Base-by-base conservation (phyloP, 2,329 filamentous ascomycete species). In the Alternaria viburni region DNA sequence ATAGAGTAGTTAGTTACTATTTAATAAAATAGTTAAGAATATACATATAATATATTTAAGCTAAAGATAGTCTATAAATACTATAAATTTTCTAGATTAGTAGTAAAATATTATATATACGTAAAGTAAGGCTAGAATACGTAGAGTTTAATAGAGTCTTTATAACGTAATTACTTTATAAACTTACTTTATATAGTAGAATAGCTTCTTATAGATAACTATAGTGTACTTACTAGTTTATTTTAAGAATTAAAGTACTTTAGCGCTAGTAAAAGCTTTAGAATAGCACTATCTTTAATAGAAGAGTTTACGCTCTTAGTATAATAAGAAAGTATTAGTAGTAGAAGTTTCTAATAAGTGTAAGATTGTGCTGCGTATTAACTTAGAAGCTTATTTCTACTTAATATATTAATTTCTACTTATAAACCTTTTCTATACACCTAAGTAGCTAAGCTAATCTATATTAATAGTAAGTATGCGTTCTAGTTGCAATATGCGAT, bases 361-460 rank as follows among this genome's bases (percentile, higher is more conserved):
- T 75, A 89, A 90, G 0, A 87, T 89, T 26, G 88, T 81, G 66
- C 88, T 72, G 63, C 87, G 4, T 44, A 60, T 71, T 65, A 72
- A 76, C 79, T 81, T 74, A 81, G 79, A 56, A 82, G 76, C 43
- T 58, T 23, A 75, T 72, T 62, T 69, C 71, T 10, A 61, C 63
- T n/a, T 69, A 70, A 45, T 87, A 84, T 86, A 91, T 89, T 32
- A 92, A 75, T 72, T 88, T 90, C 90, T 90, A 92, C 75, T 91
- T 92, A 43, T 88, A 85, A 0, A 91, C 88, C 1, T 78, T 83
- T 41, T 86, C 83, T 0, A 91, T 88, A 46, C 84, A 82, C 4
- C 57, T 54, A 13, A 74, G 62, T 25, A 74, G 63, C 50, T 70
- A 64, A 54, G 68, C 69, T 44, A 74, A 55, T 26, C 71, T 74